Evolutionary conservation across 805 yeast genomes (phyloP).

Genomic region (Candida taoyuanica): DNA sequence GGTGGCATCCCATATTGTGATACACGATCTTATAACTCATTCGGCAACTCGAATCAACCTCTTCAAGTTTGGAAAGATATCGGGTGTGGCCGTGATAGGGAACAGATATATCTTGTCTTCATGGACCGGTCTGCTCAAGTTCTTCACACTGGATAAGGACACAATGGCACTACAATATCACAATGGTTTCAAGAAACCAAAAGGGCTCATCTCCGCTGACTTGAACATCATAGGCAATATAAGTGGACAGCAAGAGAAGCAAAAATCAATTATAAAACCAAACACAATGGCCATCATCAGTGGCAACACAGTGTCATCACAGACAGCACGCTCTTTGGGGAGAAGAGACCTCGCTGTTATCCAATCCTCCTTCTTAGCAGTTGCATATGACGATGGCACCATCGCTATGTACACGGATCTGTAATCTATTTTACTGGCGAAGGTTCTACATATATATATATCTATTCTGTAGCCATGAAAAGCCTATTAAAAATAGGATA

Average conservation of each 20-base stretch:
- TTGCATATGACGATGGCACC: constrained; percentile 55
- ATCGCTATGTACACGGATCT: constrained; percentile 34
- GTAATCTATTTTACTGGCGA: background rate
- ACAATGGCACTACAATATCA: constrained; percentile 13
- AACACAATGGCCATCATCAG: constrained; percentile 24
- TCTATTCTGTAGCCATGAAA: too few species aligned
- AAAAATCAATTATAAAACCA: constrained; percentile 24
- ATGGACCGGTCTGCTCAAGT: constrained; percentile 49
- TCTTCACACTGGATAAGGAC: constrained; percentile 27
- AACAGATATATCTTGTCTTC: constrained; percentile 33
- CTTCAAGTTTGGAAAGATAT: constrained; percentile 35
- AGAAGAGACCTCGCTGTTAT: constrained; percentile 24
- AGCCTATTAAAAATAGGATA: too few species aligned
- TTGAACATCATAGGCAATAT: constrained; percentile 28
- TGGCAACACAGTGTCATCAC: background rate
- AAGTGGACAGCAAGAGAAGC: constrained; percentile 21
- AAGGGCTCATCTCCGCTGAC: constrained; percentile 24
- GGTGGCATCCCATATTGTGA: constrained; percentile 37
- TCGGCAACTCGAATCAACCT: constrained; percentile 6
- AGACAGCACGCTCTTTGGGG: constrained; percentile 1
- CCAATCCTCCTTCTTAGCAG: constrained; percentile 32
- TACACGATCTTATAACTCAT: constrained; percentile 22
- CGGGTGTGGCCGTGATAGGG: constrained; percentile 23
- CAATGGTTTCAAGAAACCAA: constrained; percentile 23
- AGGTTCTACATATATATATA: too few species aligned